phyloP scores from a whole-genome alignment of 2,329 filamentous ascomycete species.

The Westerdykella aurantiaca region DNA sequence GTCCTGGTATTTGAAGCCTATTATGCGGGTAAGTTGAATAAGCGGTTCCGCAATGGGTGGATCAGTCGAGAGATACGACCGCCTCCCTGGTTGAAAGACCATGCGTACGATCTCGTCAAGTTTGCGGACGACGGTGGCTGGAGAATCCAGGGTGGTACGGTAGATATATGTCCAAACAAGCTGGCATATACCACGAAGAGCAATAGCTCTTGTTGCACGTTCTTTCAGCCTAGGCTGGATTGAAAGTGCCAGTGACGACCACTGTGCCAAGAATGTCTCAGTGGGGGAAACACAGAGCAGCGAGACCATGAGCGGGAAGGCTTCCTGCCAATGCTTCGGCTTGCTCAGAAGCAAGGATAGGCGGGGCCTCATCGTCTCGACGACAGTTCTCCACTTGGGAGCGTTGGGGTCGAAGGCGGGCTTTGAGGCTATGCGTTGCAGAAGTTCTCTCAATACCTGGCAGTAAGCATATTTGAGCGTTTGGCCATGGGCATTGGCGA shows the following conservation, averaged over 20 bases:
- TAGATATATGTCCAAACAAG: conserved; percentile 94
- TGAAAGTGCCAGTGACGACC: conserved; percentile 73
- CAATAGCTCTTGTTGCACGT: conserved; percentile 67
- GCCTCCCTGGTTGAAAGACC: conserved; percentile 73
- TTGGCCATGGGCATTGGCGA: conserved; percentile 78
- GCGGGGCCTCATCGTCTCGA: conserved; percentile 71
- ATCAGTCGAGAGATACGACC: conserved; percentile 76
- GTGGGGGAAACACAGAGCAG: conserved; percentile 82
- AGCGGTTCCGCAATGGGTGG: conserved; percentile 78
- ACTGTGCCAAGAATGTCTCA: conserved; percentile 78
- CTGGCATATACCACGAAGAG: conserved; percentile 82
- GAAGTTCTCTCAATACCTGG: conserved; percentile 77
- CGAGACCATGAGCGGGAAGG: conserved; percentile 82
- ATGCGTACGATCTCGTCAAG: conserved; percentile 85
- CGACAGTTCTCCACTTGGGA: conserved; percentile 80
- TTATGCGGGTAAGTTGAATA: conserved; percentile 88
- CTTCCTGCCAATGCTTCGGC: conserved; percentile 82
- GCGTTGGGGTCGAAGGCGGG: conserved; percentile 71
- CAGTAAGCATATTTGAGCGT: conserved; percentile 92
- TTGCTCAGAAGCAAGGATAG: conserved; percentile 83
- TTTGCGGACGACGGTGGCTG: conserved; percentile 64
- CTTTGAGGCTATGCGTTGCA: conserved; percentile 80
- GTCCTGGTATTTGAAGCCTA: conserved; percentile 89
- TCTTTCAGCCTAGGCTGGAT: conserved; percentile 82
- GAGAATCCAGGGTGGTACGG: conserved; percentile 63